Conservation (phyloP, 108 stramenopile species). For the Pseudonitzschia pungens region DNA sequence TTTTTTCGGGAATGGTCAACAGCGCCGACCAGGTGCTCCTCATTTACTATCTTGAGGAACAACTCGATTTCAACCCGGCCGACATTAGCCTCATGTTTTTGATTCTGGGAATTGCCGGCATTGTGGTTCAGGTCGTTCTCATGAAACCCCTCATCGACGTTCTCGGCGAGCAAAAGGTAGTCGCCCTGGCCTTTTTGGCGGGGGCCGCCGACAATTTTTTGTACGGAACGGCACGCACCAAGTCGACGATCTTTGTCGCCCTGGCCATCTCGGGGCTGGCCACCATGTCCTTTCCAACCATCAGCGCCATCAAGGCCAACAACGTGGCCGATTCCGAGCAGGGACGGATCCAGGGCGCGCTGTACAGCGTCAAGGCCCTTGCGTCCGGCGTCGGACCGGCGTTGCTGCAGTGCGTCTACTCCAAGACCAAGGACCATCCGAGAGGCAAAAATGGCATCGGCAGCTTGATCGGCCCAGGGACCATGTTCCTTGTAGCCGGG, state of each 20-base stretch:
- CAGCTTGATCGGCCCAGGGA: constrained; percentile 51
- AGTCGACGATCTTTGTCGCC: constrained; percentile 62
- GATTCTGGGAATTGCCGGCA: constrained; percentile 65
- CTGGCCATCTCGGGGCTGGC: constrained; percentile 49
- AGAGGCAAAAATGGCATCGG: no score
- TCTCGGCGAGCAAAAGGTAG: constrained; percentile 67
- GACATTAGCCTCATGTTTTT: constrained; percentile 73
- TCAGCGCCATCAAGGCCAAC: constrained; percentile 82
- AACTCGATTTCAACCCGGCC: constrained; percentile 53
- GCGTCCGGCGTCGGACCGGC: constrained; percentile 76
- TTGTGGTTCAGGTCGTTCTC: constrained; percentile 66
- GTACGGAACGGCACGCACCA: constrained; percentile 66
- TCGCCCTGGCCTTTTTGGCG: constrained; percentile 57
- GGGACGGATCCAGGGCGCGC: constrained; percentile 85
- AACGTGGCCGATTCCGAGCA: constrained; percentile 79
- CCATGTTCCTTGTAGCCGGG: constrained; percentile 75
- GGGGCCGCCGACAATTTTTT: constrained; percentile 53
- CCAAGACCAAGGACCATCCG: constrained; percentile 37
- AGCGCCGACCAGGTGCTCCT: constrained; percentile 71
- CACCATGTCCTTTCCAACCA: constrained; percentile 82
- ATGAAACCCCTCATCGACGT: constrained; percentile 72
- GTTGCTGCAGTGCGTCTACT: constrained; percentile 58
- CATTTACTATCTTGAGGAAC: constrained; percentile 81
- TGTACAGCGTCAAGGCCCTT: constrained; percentile 73
- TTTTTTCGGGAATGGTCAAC: constrained; percentile 70